phyloP scores from a whole-genome alignment of 352 stramenopile genomes.

The Sclerospora graminicola region DNA sequence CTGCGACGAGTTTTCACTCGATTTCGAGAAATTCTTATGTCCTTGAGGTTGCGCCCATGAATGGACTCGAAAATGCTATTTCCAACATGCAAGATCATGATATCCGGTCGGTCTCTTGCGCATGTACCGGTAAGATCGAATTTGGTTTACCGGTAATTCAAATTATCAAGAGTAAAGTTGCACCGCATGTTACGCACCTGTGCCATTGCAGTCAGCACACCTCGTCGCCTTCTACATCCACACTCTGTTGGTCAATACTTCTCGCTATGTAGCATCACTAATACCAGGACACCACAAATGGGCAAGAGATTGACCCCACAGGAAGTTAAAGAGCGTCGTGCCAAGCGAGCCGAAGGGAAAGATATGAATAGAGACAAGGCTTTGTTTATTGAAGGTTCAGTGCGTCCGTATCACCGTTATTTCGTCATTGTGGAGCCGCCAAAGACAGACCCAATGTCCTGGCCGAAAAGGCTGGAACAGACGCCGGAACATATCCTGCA shows the following conservation, averaged over 20 bases:
- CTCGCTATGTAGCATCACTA: conserved; percentile 8
- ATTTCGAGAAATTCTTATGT: no score
- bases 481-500: conserved; percentile 48
- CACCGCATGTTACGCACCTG: conserved; percentile 3
- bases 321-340: conserved; percentile 22
- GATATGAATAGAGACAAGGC: conserved; percentile 5
- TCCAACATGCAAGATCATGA: no score
- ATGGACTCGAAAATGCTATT: no score
- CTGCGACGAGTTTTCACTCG: no score
- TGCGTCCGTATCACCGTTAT: conserved; percentile 45
- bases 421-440: conserved; percentile 46
- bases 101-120: no score
- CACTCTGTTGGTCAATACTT: conserved; percentile 2
- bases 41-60: no score
- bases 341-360: conserved; percentile 14
- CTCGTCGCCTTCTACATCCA: background rate
- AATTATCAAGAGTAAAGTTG: no score
- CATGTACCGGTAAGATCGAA: no score
- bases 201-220: background rate
- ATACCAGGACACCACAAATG: conserved; percentile 3
- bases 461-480: conserved; percentile 63
- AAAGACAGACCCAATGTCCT: conserved; percentile 26
- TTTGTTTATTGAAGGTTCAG: conserved; percentile 46
- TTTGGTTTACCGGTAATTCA: no score
- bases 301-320: conserved; percentile 20